Conservation (phyloP, 2,329 filamentous ascomycete genomes). For the Teratosphaeriaceae sp. region DNA sequence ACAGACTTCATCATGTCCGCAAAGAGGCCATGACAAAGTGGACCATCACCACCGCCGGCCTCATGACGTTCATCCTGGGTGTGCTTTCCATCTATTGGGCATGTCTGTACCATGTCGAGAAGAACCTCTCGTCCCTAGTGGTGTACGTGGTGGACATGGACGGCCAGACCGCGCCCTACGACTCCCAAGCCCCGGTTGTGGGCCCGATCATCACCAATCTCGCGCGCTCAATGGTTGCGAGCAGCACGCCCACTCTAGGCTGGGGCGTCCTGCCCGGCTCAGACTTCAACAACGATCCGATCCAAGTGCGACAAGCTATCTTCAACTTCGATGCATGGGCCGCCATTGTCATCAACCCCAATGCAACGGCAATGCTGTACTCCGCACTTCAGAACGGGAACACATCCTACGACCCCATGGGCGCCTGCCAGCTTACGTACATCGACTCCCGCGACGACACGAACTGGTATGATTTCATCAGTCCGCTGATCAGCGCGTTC, state of each 20-base stretch:
- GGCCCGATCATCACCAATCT: constrained; percentile 47
- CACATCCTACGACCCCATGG: constrained; percentile 52
- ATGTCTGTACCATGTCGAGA: constrained; percentile 46
- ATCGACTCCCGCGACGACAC: constrained; percentile 51
- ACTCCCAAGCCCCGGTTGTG: constrained; percentile 46
- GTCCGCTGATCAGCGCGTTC: constrained; percentile 45
- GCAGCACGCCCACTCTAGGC: constrained; percentile 40
- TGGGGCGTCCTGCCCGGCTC: constrained; percentile 44
- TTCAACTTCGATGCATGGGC: constrained; percentile 55
- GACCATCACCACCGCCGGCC: constrained; percentile 39
- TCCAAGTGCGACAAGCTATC: constrained; percentile 50
- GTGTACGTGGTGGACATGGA: constrained; percentile 61
- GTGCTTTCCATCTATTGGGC: constrained; percentile 58
- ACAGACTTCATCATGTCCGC: constrained; percentile 32
- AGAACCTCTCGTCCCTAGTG: constrained; percentile 43
- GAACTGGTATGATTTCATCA: constrained; percentile 48
- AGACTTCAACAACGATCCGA: constrained; percentile 50
- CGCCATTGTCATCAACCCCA: constrained; percentile 56
- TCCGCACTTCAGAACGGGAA: constrained; percentile 50
- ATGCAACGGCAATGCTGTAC: constrained; percentile 53
- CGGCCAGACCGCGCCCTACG: constrained; percentile 47
- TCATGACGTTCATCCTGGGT: constrained; percentile 50
- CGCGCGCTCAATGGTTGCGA: constrained; percentile 38
- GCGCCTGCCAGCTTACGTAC: constrained; percentile 52
- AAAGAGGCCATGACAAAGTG: constrained; percentile 36